Evolutionary conservation across 768 basidiomycete species (phyloP), one percentile per base, ranked within the genome.

Genomic region (Rhizopogon vinicolor): DNA sequence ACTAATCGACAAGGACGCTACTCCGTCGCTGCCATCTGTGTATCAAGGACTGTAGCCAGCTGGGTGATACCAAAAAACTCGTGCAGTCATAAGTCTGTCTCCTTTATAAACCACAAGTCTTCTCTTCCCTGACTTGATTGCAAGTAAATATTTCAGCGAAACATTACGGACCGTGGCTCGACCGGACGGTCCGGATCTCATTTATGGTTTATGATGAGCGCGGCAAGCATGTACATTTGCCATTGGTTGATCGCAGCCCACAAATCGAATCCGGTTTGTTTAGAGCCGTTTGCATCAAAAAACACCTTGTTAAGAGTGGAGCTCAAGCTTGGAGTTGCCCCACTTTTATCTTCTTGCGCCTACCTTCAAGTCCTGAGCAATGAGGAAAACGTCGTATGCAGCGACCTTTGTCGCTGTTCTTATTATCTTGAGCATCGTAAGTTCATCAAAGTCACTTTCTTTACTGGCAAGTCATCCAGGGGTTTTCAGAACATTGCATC

Each of bases 341-440:
- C 44, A 33, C 16, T 5, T 33, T 33, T 14, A n/a, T 44, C 8
- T 35, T 28, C 9, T 44, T 25, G 29, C 18, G 14, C 18, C 52
- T 19, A 13, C 31, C 13, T 41, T 42, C 52, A 45, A 28, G 37
- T 49, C 49, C 10, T 49, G 29, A 49, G 64, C 52, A 29, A 87
- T 89, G 87, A 76, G 87, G 59, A 88, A 86, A 63, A 81, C 77
- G 0, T 89, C 85, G 1, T 90, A 90, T 59, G 80, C 78, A 28
- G 58, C 87, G 51, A 80, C 87, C 0, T 85, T 88, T 60, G 59
- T 82, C 55, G 79, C 81, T 29, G 80, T 86, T 1, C 63, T 76
- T 3, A 53, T 79, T 13, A 75, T 78, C 5, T 68, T 86, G 7
- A 60, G 77, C 25, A 64, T 88, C 43, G 86, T 87, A 57, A 59